Evolutionary conservation across 1,284 basidiomycete genomes (phyloP), one percentile per base, ranked within the genome.

Genomic region (Anthracocystis setariae): DNA sequence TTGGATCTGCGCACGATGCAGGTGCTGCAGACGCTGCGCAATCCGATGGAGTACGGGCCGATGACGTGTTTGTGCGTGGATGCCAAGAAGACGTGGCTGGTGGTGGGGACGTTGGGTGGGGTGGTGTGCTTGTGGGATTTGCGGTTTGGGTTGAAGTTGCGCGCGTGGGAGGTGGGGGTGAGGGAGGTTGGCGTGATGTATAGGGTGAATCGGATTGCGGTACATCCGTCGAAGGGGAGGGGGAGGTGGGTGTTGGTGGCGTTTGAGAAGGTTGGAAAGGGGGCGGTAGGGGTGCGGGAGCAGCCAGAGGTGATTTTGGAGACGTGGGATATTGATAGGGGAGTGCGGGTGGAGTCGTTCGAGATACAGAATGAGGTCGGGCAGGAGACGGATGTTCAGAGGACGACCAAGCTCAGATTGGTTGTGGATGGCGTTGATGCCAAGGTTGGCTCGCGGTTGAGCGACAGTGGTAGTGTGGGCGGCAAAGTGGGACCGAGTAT

Each of bases 51-150:
- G 76, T 87, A 89, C 62, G 95, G 95, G 0, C 89, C 93, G 0
- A 91, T 97, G 51, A 91, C 92, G 0, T 89, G 89, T 46, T 83
- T 96, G 50, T 95, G 92, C 73, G 83, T 93, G 33, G 92, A 94
- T 78, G 32, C 47, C 10, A 88, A 88, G 24, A 88, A 88, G 24
- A 88, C 91, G 4, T 98, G 95, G 95, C 85, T 94, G 33, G 86
- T 95, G 7, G 89, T 92, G 27, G 94, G 93, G 2, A 95, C 94
- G 0, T 88, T 90, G 2, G 88, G 88, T 1, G 95, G 95, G 5
- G 87, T 90, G 9, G 84, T 98, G 8, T 89, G 90, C 3, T 86
- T 98, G 1, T 98, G 94, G 94, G 95, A 98, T 84, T 87, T 94
- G 49, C 89, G 95, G 2, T 98, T 98, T 73, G 92, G 93, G 0